Percentiles rank a stretch among this genome's conserved stretches.
Evolutionary conservation across 73 alveolate species (phyloP).

Genomic region (Paramecium bursaria): DNA sequence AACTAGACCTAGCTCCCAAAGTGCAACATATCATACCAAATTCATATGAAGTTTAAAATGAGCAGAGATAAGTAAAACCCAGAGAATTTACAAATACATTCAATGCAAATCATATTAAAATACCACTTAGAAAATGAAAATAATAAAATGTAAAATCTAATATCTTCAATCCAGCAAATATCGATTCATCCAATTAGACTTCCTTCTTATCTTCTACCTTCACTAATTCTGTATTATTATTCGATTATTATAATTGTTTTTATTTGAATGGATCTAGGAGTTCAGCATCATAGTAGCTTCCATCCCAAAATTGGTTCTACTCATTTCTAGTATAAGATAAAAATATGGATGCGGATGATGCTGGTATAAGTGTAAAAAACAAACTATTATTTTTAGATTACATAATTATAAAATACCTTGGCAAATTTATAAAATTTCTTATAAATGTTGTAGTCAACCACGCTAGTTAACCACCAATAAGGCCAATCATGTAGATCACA

Average conservation of each 20-base stretch:
- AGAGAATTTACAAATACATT: slow-evolving; percentile 67
- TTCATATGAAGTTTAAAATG: neutral
- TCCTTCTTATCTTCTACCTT: no score
- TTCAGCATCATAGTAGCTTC: neutral
- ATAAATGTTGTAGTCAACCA: slow-evolving; percentile 47
- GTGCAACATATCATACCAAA: slow-evolving; percentile 52
- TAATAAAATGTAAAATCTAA: neutral
- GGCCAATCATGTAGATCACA: slow-evolving; percentile 19
- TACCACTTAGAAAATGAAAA: slow-evolving; percentile 69
- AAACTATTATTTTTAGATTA: no score
- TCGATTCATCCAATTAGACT: no score
- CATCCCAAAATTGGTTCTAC: neutral
- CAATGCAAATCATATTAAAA: slow-evolving; percentile 61
- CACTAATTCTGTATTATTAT: no score
- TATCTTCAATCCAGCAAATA: no score
- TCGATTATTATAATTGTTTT: no score
- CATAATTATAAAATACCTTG: no score
- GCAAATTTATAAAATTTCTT: no score
- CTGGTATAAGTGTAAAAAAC: neutral
- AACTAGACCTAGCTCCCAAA: slow-evolving; percentile 26
- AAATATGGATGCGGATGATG: neutral
- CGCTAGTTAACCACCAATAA: slow-evolving; percentile 9
- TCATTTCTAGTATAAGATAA: neutral
- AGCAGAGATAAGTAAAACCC: slow-evolving; percentile 43
- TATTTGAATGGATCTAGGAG: neutral